phyloP scores from a whole-genome alignment of 768 basidiomycete species.

The Kwoniella bestiolae region DNA sequence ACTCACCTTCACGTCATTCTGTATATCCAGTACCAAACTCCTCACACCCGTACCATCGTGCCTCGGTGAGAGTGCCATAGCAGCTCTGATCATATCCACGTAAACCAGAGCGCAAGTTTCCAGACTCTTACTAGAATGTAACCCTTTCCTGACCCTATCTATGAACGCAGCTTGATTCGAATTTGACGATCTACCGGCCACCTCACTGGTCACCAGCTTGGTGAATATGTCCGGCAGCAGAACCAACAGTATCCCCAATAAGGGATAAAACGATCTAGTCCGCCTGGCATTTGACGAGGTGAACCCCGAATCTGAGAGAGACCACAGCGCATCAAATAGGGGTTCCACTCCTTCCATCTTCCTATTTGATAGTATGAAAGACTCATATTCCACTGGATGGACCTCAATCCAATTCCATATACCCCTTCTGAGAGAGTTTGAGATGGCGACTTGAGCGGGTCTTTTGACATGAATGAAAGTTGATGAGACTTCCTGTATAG shows the following conservation, averaged over 20 bases:
- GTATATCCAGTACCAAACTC: slow-evolving; percentile 71
- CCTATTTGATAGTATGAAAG: slow-evolving; percentile 66
- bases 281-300: slow-evolving; percentile 34
- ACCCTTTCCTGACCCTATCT: slow-evolving; percentile 61
- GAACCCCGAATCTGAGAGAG: slow-evolving; percentile 50
- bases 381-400: slow-evolving; percentile 77
- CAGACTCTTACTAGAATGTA: slow-evolving; percentile 64
- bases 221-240: slow-evolving; percentile 76
- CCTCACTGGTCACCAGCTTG: slow-evolving; percentile 55
- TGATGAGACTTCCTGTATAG: slow-evolving; percentile 79
- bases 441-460: slow-evolving; percentile 73
- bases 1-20: slow-evolving; percentile 76
- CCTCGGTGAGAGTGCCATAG: slow-evolving; percentile 62
- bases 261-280: slow-evolving; percentile 72
- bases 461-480: slow-evolving; percentile 79
- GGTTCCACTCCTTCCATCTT: slow-evolving; percentile 80
- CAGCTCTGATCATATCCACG: slow-evolving; percentile 77
- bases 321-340: slow-evolving; percentile 78
- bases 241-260: slow-evolving; percentile 73
- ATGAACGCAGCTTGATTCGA: slow-evolving; percentile 53
- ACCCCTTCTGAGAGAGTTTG: slow-evolving; percentile 72
- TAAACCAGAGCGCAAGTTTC: slow-evolving; percentile 74
- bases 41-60: slow-evolving; percentile 68
- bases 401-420: slow-evolving; percentile 90
- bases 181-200: slow-evolving; percentile 13